Base-by-base conservation (phyloP, 192 early-diverging fungal genomes). In the Backusella australiensis region DNA sequence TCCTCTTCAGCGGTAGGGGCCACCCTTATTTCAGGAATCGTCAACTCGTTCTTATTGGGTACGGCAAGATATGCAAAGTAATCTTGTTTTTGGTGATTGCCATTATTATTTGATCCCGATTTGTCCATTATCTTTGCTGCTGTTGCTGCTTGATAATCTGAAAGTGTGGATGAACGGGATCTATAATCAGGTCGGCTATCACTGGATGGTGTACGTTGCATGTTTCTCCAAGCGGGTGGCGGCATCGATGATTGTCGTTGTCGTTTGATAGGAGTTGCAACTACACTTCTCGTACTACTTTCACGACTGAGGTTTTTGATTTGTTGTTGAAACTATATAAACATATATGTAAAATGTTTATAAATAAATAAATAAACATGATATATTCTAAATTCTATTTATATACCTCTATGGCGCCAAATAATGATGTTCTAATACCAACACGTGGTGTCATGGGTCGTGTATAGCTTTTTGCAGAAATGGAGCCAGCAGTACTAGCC, bases 341-440 rank as follows among this genome's bases (percentile, higher is more conserved):
- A 14, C 9, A 63, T 6, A 6, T 53, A 59, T 23, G 8, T 38
- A 38, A 9, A 23, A 65, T 36, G 26, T 35, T 26, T 21, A 21
- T 34, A 73, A 35, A 73, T 26, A 26, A 35, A 73, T 26, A 26
- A 32, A 29, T 12, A 63, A 26, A 63, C 7, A 26, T 26, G 17
- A 59, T 49, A 17, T 21, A 32, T 12, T n/a, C 6, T 23, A 8
- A 67, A 75, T 34, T 42, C 23, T 39, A 49, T 41, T 17, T 66
- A 12, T 35, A 66, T 78, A 85, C 84, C 83, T 89, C 88, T 9
- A 89, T 78, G 1, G 88, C 88, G 32, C 84, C 78, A 71, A 89
- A 80, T 12, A 89, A 70, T 6, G 86, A 86, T 29, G 88, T 80
- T 67, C 86, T 75, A 38, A 82, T 82, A 26, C 83, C 78, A 46